Percentiles rank a stretch among this genome's conserved stretches.
These are phyloP conservation scores for Euphorbia peplus DNA, from an alignment of 345 rosid species.

Conservation along the genomic window DNA sequence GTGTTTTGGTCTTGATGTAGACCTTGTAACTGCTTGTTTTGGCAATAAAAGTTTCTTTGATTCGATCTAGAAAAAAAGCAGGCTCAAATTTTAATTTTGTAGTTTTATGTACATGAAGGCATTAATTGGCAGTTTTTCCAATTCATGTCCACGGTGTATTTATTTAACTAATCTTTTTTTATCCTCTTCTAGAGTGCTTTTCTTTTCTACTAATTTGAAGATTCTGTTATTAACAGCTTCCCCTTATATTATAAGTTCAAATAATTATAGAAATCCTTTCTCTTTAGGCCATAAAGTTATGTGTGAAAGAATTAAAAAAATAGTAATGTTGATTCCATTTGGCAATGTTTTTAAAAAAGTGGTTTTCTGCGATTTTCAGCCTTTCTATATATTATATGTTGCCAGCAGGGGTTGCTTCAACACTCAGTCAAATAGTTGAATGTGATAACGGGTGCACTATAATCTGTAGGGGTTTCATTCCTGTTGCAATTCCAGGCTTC, in stretches of 20 bases:
- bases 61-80: no score
- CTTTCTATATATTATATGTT: not conserved
- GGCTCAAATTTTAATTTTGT: not conserved
- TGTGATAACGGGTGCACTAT: not conserved
- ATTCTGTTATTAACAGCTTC: not conserved
- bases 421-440: not conserved
- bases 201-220: not conserved
- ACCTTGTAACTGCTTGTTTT: no score
- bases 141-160: not conserved
- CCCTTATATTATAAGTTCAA: not conserved
- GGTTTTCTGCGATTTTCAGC: no score
- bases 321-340: not conserved
- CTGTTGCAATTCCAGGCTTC: not conserved
- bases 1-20: no score
- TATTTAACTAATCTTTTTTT: not conserved
- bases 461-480: not conserved
- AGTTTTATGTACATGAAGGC: not conserved
- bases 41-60: no score
- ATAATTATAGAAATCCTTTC: not conserved
- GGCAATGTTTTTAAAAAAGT: not conserved
- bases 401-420: not conserved
- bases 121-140: not conserved
- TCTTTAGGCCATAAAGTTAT: not conserved
- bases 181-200: not conserved
- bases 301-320: not conserved